Evolutionary conservation across 768 basidiomycete genomes (phyloP).

Genomic region (Tylopilus sp.): DNA sequence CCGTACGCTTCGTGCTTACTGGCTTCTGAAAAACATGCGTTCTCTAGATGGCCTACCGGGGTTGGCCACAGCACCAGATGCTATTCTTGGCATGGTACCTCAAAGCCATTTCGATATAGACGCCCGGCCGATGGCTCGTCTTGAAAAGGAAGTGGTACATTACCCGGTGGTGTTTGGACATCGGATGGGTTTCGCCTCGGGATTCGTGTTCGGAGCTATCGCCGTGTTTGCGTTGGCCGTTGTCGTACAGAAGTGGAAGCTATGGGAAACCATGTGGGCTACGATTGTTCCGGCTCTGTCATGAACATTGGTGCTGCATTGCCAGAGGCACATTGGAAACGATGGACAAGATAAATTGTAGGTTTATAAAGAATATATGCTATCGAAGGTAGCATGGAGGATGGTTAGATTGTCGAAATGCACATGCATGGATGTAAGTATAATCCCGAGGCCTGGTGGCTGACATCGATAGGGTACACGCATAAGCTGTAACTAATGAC

Average conservation of each 20-base stretch:
- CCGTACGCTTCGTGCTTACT: constrained; percentile 46
- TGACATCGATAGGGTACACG: no score
- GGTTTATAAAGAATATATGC: no score
- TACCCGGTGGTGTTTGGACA: neutral
- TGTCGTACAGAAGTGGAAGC: constrained; percentile 7
- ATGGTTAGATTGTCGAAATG: no score
- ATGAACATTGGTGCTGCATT: neutral
- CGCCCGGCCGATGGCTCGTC: constrained; percentile 9
- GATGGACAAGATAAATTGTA: no score
- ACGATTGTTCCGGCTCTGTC: neutral
- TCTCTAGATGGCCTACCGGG: constrained; percentile 61
- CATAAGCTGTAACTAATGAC: no score
- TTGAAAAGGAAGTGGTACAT: neutral
- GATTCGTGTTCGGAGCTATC: constrained; percentile 18
- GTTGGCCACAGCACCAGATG: constrained; percentile 30
- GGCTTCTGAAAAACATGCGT: constrained; percentile 43
- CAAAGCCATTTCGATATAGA: constrained; percentile 21
- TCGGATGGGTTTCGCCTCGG: constrained; percentile 9
- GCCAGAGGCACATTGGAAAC: no score
- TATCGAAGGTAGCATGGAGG: no score
- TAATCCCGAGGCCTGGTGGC: no score
- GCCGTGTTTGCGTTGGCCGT: constrained; percentile 5
- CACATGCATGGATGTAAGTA: no score
- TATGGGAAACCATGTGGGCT: neutral
- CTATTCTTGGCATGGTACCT: constrained; percentile 8